These are phyloP conservation scores for Suillus subalutaceus DNA, from an alignment of 768 basidiomycete species.

Conservation along the genomic window DNA sequence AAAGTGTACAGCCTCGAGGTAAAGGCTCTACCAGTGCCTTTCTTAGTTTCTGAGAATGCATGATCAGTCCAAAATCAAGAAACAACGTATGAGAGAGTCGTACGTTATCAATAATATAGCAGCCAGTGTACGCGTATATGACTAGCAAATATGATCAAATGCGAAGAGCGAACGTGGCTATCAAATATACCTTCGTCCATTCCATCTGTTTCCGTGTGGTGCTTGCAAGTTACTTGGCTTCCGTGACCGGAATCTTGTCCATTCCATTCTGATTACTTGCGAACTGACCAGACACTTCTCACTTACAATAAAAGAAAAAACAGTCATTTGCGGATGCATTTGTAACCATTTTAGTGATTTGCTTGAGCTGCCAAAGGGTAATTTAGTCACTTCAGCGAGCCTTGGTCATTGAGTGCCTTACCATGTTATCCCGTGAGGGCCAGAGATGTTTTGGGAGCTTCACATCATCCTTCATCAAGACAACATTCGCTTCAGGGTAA, in stretches of 20 bases:
- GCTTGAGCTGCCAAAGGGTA: conserved; percentile 36
- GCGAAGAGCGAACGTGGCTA: background rate
- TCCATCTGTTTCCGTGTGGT: conserved; percentile 52
- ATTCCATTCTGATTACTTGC: background rate
- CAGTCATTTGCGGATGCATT: conserved; percentile 49
- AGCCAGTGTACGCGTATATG: conserved; percentile 16
- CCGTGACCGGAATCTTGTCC: conserved; percentile 53
- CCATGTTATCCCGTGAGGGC: conserved; percentile 51
- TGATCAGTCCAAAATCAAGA: conserved; percentile 13
- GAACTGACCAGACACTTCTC: background rate
- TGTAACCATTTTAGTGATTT: conserved; percentile 46
- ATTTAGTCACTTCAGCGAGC: background rate
- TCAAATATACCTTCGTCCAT: conserved; percentile 49
- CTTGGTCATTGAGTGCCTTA: conserved; percentile 25
- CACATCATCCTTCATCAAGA: conserved; percentile 44
- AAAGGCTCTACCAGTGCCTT: conserved; percentile 27
- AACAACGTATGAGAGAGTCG: conserved; percentile 20
- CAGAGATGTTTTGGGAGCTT: conserved; percentile 30
- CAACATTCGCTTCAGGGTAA: conserved; percentile 43
- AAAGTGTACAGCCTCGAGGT: conserved; percentile 29
- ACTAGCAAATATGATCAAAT: conserved; percentile 12
- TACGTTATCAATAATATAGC: conserved; percentile 28
- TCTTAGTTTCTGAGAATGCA: conserved; percentile 22
- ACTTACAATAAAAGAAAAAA: conserved; percentile 61
- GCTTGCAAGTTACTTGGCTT: conserved; percentile 42